phyloP scores from a whole-genome alignment of 2,329 filamentous ascomycete genomes.

The Colletotrichum australisinense region DNA sequence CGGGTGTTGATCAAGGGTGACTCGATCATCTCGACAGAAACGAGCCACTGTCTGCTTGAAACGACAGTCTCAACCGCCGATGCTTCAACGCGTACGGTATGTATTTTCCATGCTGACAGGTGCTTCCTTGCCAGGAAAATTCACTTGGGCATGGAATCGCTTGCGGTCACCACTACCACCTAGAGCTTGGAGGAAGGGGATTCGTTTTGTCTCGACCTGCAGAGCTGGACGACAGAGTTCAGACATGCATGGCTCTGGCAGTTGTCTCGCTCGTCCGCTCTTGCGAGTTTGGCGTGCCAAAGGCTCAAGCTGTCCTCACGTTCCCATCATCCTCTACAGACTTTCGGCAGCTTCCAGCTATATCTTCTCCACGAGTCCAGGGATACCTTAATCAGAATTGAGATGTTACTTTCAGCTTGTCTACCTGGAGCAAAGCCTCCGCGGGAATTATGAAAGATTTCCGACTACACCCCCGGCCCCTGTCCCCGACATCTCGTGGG shows the following conservation, averaged over 20 bases:
- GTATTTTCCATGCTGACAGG: background rate
- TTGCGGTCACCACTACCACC: too few relatives aligned
- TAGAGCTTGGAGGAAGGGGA: background rate
- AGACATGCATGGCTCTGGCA: background rate
- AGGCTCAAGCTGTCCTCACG: background rate
- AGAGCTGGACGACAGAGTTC: background rate
- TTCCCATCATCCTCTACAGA: conserved; percentile 16
- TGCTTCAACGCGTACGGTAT: background rate
- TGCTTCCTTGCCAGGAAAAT: background rate
- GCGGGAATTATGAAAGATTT: background rate
- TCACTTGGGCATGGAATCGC: background rate
- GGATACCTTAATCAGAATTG: background rate
- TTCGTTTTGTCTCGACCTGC: background rate
- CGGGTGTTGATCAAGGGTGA: background rate
- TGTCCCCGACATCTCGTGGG: conserved; percentile 10
- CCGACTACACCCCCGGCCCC: conserved; percentile 15
- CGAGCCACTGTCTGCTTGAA: conserved; percentile 28
- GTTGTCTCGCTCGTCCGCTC: conserved; percentile 2
- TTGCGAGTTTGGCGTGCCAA: background rate
- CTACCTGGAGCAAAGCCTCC: conserved; percentile 27
- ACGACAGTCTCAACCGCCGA: conserved; percentile 26
- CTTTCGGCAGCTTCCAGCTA: conserved; percentile 30
- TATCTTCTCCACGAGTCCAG: background rate
- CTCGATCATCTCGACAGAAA: conserved; percentile 26
- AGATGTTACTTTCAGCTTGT: background rate